Percentiles rank a stretch among this genome's conserved stretches.
Conservation (phyloP, 108 stramenopile genomes). For the Fistulifera pelliculosa region DNA sequence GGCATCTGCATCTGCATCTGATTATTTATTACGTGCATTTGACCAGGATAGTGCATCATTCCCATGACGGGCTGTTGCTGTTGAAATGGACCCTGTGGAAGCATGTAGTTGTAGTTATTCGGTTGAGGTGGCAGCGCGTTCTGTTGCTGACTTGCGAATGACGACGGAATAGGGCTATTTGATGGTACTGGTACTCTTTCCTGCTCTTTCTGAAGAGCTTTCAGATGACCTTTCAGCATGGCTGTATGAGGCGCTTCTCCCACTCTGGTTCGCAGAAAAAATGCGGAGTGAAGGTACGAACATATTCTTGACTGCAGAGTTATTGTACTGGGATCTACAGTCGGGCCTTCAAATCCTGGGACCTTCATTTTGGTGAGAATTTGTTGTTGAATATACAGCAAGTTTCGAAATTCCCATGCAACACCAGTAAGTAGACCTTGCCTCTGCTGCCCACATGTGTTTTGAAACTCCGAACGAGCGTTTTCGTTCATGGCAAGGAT, state of each 20-base stretch:
- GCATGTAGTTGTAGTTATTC: neutral
- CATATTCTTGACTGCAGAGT: slow-evolving; percentile 61
- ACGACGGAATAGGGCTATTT: neutral
- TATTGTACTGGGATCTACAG: slow-evolving; percentile 52
- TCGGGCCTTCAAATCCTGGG: slow-evolving; percentile 61
- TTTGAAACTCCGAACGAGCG: slow-evolving; percentile 47
- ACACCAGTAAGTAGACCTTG: slow-evolving; percentile 32
- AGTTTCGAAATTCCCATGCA: slow-evolving; percentile 75
- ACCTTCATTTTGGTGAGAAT: slow-evolving; percentile 53
- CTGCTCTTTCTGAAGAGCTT: slow-evolving; percentile 32
- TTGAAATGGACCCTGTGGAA: neutral
- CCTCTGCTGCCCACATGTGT: slow-evolving; percentile 42
- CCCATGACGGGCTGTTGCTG: neutral
- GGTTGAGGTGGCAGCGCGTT: neutral
- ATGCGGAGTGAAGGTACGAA: slow-evolving; percentile 77
- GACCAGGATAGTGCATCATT: neutral
- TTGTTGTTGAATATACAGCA: slow-evolving; percentile 61
- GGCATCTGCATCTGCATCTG: too few relatives aligned
- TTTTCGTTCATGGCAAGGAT: slow-evolving; percentile 59
- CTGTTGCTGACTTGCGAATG: neutral
- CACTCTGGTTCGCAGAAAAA: slow-evolving; percentile 60
- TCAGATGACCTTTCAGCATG: slow-evolving; percentile 60
- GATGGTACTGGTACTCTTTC: slow-evolving; percentile 7
- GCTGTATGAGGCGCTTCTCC: slow-evolving; percentile 54
- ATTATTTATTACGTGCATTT: too few relatives aligned